phyloP scores from a whole-genome alignment of 495 filamentous ascomycete genomes.

The Beverwykella pulmonaria region DNA sequence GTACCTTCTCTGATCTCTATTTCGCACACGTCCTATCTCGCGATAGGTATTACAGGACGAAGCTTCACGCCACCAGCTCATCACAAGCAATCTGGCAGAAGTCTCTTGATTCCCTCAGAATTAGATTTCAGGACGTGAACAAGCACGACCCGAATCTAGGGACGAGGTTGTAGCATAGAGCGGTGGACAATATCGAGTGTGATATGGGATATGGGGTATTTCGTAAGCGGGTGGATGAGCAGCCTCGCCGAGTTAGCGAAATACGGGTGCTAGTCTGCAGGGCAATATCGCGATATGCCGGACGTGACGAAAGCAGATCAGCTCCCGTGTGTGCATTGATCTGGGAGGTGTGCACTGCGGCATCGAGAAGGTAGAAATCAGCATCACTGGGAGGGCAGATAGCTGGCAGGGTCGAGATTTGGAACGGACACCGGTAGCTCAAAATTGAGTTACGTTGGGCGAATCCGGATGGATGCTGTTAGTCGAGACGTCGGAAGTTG shows the following conservation, averaged over 20 bases:
- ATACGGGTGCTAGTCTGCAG: not conserved
- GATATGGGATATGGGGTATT: too few species aligned
- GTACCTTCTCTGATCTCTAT: too few species aligned
- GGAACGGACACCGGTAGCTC: not conserved
- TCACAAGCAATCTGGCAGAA: too few species aligned
- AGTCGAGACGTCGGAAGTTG: not conserved
- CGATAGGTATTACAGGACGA: too few species aligned
- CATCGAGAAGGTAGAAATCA: not conserved
- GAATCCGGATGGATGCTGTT: not conserved
- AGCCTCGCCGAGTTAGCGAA: not conserved
- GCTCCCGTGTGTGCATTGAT: conserved; percentile 14
- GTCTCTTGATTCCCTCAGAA: too few species aligned
- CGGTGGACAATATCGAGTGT: too few species aligned
- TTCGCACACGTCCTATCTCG: too few species aligned
- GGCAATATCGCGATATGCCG: not conserved
- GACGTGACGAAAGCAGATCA: conserved; percentile 16
- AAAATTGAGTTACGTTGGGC: not conserved
- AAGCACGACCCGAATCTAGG: too few species aligned
- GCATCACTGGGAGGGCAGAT: not conserved
- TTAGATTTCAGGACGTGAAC: too few species aligned
- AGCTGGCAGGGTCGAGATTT: not conserved
- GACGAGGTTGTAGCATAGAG: too few species aligned
- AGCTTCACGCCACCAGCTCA: too few species aligned
- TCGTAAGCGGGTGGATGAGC: not conserved
- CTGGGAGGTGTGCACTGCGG: not conserved